These are phyloP conservation scores for Sophora flavescens DNA, from an alignment of 306 rosid genomes.

Conservation along the genomic window DNA sequence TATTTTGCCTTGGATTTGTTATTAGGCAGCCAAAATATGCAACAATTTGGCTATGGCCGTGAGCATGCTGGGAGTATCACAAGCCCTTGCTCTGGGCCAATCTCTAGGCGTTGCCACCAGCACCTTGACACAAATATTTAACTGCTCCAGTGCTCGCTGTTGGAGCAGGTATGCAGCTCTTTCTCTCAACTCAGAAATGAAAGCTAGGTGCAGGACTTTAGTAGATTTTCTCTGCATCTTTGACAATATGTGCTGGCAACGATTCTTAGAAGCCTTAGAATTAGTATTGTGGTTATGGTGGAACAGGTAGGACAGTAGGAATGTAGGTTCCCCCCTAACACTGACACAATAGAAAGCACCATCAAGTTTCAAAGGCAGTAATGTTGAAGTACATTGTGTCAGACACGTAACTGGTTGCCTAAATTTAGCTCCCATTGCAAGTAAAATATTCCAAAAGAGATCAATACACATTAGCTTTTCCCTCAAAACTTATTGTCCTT, in stretches of 20 bases:
- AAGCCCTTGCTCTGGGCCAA: slow-evolving; percentile 94
- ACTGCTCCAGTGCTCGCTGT: slow-evolving; percentile 93
- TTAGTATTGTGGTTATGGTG: not conserved
- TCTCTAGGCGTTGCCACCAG: slow-evolving; percentile 80
- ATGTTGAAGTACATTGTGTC: not conserved
- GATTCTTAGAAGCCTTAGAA: slow-evolving; percentile 14
- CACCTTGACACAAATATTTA: slow-evolving; percentile 83
- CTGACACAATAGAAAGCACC: slow-evolving; percentile 24
- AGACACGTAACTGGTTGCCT: slow-evolving; percentile 1
- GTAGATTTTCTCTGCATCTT: slow-evolving; percentile 10
- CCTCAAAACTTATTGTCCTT: not conserved
- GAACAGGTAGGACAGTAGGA: not conserved
- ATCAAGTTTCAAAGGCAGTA: not conserved
- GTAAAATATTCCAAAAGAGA: not conserved
- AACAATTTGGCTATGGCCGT: slow-evolving; percentile 94
- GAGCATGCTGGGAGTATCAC: slow-evolving; percentile 96
- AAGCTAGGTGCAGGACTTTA: not conserved
- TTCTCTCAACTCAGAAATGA: slow-evolving; percentile 21
- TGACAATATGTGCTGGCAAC: slow-evolving; percentile 21
- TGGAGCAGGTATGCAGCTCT: slow-evolving; percentile 88
- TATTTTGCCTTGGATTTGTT: slow-evolving; percentile 33
- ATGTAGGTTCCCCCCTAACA: slow-evolving; percentile 9
- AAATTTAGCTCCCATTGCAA: not conserved
- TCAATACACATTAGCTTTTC: not conserved
- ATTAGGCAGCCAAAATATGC: slow-evolving; percentile 93